Conservation (phyloP, 208 protist species). For the Acanthamoeba lenticulata region DNA sequence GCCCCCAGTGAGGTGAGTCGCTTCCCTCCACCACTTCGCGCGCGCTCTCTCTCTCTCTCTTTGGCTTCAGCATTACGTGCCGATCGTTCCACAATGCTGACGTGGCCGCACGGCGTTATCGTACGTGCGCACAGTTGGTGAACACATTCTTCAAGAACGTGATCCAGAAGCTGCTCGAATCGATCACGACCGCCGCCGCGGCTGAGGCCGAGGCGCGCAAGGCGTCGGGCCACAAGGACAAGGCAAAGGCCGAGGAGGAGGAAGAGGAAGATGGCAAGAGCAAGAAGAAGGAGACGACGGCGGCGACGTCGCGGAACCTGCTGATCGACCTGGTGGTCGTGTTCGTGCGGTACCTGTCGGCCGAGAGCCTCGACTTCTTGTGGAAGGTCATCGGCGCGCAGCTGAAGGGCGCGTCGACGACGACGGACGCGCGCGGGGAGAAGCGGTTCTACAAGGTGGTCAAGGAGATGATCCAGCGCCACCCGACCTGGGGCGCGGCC, state of each 20-base stretch:
- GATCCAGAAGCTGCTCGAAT: slow-evolving; percentile 19
- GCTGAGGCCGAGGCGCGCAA: background rate
- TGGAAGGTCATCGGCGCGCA: background rate
- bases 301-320: background rate
- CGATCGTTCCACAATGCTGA: no score
- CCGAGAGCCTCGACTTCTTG: background rate
- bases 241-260: background rate
- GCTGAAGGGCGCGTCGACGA: background rate
- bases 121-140: background rate
- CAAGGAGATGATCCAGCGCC: background rate
- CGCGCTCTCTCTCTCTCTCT: background rate
- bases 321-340: background rate
- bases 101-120: background rate
- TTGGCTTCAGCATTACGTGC: no score
- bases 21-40: background rate
- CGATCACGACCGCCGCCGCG: background rate
- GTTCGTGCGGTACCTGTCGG: background rate
- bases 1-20: background rate
- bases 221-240: no score
- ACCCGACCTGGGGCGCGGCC: background rate
- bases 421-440: background rate
- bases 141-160: slow-evolving; percentile 63
- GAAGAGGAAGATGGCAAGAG: no score
- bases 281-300: background rate
- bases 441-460: slow-evolving; percentile 19